A percentile compares a stretch with the other conserved stretches of the same genome.
phyloP scores from a whole-genome alignment of 2,329 filamentous ascomycete genomes.

The Bipolaris zeicola region DNA sequence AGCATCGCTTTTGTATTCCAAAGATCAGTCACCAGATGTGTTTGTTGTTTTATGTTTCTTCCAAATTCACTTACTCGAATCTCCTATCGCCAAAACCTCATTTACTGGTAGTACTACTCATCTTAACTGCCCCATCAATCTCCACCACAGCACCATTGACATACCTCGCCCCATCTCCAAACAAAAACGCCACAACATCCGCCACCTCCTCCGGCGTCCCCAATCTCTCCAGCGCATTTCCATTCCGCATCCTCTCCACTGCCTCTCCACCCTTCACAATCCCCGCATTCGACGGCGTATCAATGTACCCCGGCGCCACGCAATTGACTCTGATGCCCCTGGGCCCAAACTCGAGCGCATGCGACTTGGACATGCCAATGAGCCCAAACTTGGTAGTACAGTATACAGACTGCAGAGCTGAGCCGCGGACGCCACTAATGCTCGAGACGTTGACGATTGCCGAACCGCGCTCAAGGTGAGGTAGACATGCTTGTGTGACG shows the following conservation, averaged over 20 bases:
- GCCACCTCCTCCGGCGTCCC: slow-evolving; percentile 57
- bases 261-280: slow-evolving; percentile 56
- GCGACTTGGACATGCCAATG: slow-evolving; percentile 43
- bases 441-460: slow-evolving; percentile 40
- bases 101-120: slow-evolving; percentile 35
- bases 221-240: slow-evolving; percentile 52
- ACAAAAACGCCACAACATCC: slow-evolving; percentile 57
- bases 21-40: background rate
- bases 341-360: slow-evolving; percentile 42
- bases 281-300: slow-evolving; percentile 57
- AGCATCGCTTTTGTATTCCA: background rate
- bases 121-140: slow-evolving; percentile 53
- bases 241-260: slow-evolving; percentile 47
- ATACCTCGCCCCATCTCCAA: slow-evolving; percentile 53
- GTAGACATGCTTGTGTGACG: slow-evolving; percentile 51
- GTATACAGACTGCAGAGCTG: slow-evolving; percentile 39
- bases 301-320: slow-evolving; percentile 50
- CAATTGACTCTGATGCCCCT: slow-evolving; percentile 40
- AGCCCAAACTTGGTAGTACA: slow-evolving; percentile 45
- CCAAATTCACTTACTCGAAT: background rate
- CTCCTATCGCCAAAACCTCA: background rate
- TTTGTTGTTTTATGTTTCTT: background rate
- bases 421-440: slow-evolving; percentile 34
- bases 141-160: slow-evolving; percentile 57
- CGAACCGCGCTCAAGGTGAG: slow-evolving; percentile 37